These are phyloP conservation scores for Rhodofomes roseus DNA, from an alignment of 1,284 basidiomycete species.

Conservation along the genomic window DNA sequence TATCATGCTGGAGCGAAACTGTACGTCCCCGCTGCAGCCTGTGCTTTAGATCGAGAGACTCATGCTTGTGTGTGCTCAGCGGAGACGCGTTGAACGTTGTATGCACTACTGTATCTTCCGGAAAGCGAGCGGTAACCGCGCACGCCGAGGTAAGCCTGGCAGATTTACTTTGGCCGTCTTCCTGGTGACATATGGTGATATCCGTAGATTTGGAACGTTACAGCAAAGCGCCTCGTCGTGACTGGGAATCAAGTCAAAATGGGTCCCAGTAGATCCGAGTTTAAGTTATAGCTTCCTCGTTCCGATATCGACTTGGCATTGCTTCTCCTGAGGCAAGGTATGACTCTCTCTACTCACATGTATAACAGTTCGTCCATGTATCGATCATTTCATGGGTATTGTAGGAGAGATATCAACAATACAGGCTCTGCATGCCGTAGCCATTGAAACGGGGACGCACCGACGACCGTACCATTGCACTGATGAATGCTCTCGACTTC, in stretches of 20 bases:
- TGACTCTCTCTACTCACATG: not conserved
- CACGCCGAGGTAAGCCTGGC: not conserved
- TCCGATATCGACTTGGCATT: not conserved
- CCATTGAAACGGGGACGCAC: too few species aligned
- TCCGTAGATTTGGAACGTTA: not conserved
- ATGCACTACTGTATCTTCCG: not conserved
- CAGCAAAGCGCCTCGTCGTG: not conserved
- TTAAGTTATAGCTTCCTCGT: not conserved
- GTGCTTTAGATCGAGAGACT: not conserved
- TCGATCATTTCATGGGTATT: too few species aligned
- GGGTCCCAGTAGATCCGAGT: not conserved
- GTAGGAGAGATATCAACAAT: too few species aligned
- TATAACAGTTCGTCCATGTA: too few species aligned
- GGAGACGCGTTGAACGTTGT: not conserved
- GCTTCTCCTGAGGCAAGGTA: not conserved
- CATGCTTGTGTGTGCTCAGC: not conserved
- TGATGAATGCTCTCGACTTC: too few species aligned
- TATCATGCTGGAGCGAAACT: slow-evolving; percentile 42
- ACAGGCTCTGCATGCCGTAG: too few species aligned
- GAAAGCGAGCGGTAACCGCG: not conserved
- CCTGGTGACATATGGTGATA: too few species aligned
- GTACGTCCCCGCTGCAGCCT: slow-evolving; percentile 17
- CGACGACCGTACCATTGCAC: too few species aligned
- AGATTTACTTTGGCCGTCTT: too few species aligned
- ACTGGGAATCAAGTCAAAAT: not conserved